These are phyloP conservation scores for Adansonia madagascariensis DNA, from an alignment of 441 rosid species.

Conservation along the genomic window DNA sequence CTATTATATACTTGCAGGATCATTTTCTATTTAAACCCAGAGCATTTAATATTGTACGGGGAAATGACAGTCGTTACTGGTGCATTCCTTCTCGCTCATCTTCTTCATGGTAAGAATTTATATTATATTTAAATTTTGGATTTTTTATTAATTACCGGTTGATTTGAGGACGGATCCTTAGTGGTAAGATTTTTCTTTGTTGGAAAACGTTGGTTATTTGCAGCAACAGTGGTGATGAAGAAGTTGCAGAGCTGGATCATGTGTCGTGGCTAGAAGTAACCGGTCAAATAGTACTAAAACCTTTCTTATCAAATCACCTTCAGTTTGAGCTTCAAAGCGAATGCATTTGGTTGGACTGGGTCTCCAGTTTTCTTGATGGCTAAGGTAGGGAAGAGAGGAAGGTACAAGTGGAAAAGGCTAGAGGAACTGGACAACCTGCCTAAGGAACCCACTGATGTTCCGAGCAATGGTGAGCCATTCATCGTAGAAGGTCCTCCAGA, in stretches of 20 bases:
- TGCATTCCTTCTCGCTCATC: neutral
- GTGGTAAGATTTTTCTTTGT: no score
- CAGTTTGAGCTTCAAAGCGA: conserved; percentile 33
- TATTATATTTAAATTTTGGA: no score
- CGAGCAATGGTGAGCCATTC: conserved; percentile 18
- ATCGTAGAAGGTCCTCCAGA: conserved; percentile 19
- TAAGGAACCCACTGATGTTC: conserved; percentile 22
- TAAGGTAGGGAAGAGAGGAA: conserved; percentile 54
- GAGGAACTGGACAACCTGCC: conserved; percentile 24
- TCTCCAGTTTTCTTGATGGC: conserved; percentile 58
- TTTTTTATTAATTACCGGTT: no score
- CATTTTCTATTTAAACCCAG: conserved; percentile 23
- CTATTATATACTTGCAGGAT: neutral
- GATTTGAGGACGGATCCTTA: no score
- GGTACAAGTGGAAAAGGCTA: conserved; percentile 38
- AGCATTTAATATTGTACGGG: conserved; percentile 46
- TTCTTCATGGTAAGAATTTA: no score
- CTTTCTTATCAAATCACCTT: conserved; percentile 44
- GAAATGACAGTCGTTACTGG: conserved; percentile 50
- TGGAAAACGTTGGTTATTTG: no score
- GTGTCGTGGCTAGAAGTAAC: conserved; percentile 72
- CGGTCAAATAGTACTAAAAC: conserved; percentile 11
- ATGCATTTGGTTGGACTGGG: conserved; percentile 56
- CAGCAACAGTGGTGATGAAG: neutral
- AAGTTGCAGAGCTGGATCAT: conserved; percentile 46